These are phyloP conservation scores for Leucogyrophana mollusca DNA, from an alignment of 768 basidiomycete genomes.

Conservation along the genomic window DNA sequence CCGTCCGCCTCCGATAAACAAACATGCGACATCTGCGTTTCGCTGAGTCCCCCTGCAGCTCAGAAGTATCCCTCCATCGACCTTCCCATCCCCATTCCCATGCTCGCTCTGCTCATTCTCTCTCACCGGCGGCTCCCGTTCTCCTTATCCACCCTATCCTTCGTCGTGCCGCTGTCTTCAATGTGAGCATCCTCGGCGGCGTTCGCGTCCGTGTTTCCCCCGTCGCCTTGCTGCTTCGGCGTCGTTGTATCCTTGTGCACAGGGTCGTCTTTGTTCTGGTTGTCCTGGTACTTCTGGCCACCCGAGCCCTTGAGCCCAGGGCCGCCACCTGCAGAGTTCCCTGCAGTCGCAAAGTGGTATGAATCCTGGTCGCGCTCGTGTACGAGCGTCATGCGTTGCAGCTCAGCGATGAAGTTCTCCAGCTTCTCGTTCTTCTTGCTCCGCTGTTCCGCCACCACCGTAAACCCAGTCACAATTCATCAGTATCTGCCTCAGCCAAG, in stretches of 20 bases:
- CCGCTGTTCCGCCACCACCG: constrained; percentile 15
- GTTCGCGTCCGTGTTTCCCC: not conserved
- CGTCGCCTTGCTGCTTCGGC: not conserved
- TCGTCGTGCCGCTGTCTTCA: not conserved
- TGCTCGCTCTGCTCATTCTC: not conserved
- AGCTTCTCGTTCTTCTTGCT: constrained; percentile 32
- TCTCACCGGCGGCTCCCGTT: not conserved
- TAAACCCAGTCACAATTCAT: not conserved
- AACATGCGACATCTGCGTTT: no score
- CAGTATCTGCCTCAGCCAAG: no score
- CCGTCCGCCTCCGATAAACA: no score
- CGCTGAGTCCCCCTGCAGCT: no score
- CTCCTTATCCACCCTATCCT: not conserved
- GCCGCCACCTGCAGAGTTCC: no score
- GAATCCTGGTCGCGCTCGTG: constrained; percentile 26
- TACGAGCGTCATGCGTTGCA: constrained; percentile 40
- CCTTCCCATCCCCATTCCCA: no score
- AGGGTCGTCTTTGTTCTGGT: not conserved
- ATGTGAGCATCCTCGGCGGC: not conserved
- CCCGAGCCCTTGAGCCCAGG: not conserved
- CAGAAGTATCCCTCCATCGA: no score
- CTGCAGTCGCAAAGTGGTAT: not conserved
- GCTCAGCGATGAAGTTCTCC: constrained; percentile 38
- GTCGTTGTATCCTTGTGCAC: not conserved
- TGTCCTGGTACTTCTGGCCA: not conserved